A percentile compares a stretch with the other conserved stretches of the same genome.
phyloP scores from a whole-genome alignment of 2,329 filamentous ascomycete genomes.

The Bipolaris cookei region DNA sequence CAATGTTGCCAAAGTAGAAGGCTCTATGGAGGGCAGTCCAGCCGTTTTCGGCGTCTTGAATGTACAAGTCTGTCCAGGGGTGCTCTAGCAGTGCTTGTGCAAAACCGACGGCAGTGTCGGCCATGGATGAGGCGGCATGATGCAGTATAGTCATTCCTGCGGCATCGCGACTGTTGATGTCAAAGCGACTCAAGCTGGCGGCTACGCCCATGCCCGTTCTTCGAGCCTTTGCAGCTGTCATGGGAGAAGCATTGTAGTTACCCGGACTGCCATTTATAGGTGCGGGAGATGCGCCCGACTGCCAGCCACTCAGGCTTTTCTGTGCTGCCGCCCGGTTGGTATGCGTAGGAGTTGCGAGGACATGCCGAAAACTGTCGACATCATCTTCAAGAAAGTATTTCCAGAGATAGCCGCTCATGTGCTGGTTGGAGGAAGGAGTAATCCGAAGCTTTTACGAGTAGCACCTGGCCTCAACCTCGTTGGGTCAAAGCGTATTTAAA shows the following conservation, averaged over 20 bases:
- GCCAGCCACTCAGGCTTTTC: conserved; percentile 52
- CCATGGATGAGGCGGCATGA: conserved; percentile 78
- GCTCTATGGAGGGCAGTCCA: conserved; percentile 96
- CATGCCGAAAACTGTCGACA: conserved; percentile 90
- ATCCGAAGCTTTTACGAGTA: conserved; percentile 62
- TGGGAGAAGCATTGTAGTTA: conserved; percentile 56
- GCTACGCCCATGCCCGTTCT: conserved; percentile 39
- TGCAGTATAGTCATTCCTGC: conserved; percentile 83
- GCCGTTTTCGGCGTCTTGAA: conserved; percentile 87
- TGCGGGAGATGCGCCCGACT: conserved; percentile 36
- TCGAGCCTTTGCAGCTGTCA: conserved; percentile 44
- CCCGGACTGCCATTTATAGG: conserved; percentile 56
- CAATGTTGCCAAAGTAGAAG: conserved; percentile 86
- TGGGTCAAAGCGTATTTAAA: conserved; percentile 93
- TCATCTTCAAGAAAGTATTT: conserved; percentile 97
- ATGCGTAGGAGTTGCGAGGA: conserved; percentile 75
- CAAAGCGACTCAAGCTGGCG: conserved; percentile 61
- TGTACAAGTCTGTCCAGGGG: conserved; percentile 82
- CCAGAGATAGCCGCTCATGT: conserved; percentile 98
- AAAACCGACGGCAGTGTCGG: conserved; percentile 73
- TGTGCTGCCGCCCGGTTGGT: conserved; percentile 62
- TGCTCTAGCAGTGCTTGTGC: conserved; percentile 81
- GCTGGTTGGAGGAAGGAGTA: conserved; percentile 49
- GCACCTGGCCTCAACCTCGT: conserved; percentile 90
- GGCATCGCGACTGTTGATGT: conserved; percentile 85